Evolutionary conservation across 2,329 filamentous ascomycete species (phyloP), one percentile per base, ranked within the genome.

Genomic region (Niveomyces coronatus): DNA sequence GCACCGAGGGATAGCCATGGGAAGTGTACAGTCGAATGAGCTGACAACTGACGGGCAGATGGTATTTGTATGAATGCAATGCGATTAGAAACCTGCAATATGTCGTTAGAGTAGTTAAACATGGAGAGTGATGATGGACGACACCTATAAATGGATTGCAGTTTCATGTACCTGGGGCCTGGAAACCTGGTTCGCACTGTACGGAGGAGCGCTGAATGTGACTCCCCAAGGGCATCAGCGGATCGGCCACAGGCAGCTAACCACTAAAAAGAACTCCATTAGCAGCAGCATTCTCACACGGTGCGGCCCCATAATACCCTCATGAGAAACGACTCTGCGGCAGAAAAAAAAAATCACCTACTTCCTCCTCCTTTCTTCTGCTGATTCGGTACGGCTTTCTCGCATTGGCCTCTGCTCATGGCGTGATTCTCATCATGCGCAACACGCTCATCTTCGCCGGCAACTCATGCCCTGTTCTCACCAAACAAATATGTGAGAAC

Each of bases 381-480:
- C n/a, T n/a, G n/a, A n/a, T n/a, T n/a, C n/a, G n/a, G n/a, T n/a
- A n/a, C 43, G 47, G 44, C 43, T 44, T 49, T 46, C 41, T 49
- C 39, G 45, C 44, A 47, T 49, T 44, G 46, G 42, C 39, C 32
- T 33, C 19, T 27, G 27, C 40, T 40, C 33, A 42, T 35, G 43
- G 53, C 50, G 51, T 49, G 47, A 53, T 44, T 45, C 44, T 41
- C 53, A 61, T 53, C 49, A 79, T 79, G 75, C 70, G 76, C 53
- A 77, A 77, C 55, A 81, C 76, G 39, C 65, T 80, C 51, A 76
- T 82, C 49, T 82, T 82, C 54, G 69, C 76, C 52, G 77, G 77
- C 64, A 76, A 74, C 45, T 81, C 76, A 37, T 80, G 76, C 64
- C 76, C 76, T 44, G 68, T 64, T 44, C 71, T 82, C 54, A 76